Evolutionary conservation across 73 alveolate genomes (phyloP).

Genomic region (Tetrahymena malaccensis): DNA sequence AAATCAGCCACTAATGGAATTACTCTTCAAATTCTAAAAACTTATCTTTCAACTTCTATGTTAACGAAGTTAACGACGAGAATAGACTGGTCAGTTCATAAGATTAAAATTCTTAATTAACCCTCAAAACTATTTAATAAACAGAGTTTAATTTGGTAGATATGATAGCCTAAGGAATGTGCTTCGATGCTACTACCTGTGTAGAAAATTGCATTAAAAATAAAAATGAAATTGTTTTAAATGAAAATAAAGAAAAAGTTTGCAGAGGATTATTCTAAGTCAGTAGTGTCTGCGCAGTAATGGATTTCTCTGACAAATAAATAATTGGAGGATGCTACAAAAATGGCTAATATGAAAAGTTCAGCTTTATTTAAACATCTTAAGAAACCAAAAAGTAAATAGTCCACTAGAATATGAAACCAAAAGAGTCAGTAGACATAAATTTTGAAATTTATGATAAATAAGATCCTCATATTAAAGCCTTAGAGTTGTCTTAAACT

Average conservation of each 20-base stretch:
- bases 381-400: not conserved
- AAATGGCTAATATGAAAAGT: not conserved
- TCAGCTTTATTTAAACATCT: not conserved
- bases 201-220: not conserved
- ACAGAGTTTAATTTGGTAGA: not conserved
- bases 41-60: not conserved
- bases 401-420: not conserved
- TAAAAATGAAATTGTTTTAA: not conserved
- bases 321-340: not conserved
- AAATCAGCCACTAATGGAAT: not conserved
- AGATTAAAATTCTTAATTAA: not conserved
- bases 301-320: not conserved
- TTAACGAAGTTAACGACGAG: not conserved
- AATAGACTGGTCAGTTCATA: not conserved
- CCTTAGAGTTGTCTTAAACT: not conserved
- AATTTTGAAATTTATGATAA: not conserved
- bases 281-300: not conserved
- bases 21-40: not conserved
- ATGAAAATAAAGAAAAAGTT: not conserved
- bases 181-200: not conserved
- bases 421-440: not conserved
- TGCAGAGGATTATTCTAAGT: not conserved
- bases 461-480: not conserved
- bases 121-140: not conserved
- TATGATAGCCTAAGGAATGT: not conserved